phyloP scores from a whole-genome alignment of 1,284 basidiomycete genomes.

The Sanghuangporus weigelae region DNA sequence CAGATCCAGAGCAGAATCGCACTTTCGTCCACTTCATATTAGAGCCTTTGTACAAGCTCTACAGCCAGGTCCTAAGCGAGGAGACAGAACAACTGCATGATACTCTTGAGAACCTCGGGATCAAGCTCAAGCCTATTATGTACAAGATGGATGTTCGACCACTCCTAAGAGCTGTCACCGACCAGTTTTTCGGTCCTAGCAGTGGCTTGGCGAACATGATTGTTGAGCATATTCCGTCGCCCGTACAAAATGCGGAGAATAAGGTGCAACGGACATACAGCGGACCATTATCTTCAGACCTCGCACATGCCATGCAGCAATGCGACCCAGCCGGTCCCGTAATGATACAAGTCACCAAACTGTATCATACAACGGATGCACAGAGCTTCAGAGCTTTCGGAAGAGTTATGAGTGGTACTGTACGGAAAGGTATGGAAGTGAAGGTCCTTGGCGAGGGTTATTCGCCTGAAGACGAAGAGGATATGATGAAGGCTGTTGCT shows the following conservation, averaged over 20 bases:
- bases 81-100: slow-evolving; percentile 80
- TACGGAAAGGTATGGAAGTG: slow-evolving; percentile 77
- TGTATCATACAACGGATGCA: slow-evolving; percentile 95
- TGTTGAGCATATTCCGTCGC: slow-evolving; percentile 84
- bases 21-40: slow-evolving; percentile 97
- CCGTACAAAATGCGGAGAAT: slow-evolving; percentile 57
- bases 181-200: slow-evolving; percentile 92
- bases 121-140: slow-evolving; percentile 87
- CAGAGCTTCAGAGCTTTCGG: slow-evolving; percentile 95
- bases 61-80: slow-evolving; percentile 90
- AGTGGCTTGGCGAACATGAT: slow-evolving; percentile 92
- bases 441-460: slow-evolving; percentile 98
- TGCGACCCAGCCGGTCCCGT: slow-evolving; percentile 85
- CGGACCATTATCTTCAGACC: slow-evolving; percentile 76
- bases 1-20: slow-evolving; percentile 77
- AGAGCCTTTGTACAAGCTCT: slow-evolving; percentile 96
- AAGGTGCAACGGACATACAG: slow-evolving; percentile 86
- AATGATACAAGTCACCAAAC: slow-evolving; percentile 89
- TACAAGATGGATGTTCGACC: slow-evolving; percentile 99
- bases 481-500: slow-evolving; percentile 86
- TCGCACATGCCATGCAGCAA: slow-evolving; percentile 75
- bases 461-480: slow-evolving; percentile 97
- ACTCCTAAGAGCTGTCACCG: slow-evolving; percentile 87
- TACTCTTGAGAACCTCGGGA: slow-evolving; percentile 79
- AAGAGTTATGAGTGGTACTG: slow-evolving; percentile 88